phyloP scores from a whole-genome alignment of 345 rosid species.

The Capsella bursapastoris region DNA sequence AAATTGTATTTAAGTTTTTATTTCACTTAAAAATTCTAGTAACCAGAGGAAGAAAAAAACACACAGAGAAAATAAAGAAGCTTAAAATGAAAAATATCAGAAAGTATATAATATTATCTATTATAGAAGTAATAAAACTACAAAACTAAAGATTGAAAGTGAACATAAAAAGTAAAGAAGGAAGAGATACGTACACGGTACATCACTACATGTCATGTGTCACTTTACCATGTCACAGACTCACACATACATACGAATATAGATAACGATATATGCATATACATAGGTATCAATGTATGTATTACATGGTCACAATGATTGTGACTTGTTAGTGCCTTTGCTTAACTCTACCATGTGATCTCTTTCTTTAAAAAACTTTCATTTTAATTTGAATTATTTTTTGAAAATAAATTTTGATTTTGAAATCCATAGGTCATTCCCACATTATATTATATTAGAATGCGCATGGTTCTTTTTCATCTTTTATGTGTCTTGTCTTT shows the following conservation, averaged over 20 bases:
- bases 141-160: constrained; percentile 25
- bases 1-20: neutral
- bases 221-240: neutral
- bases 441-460: neutral
- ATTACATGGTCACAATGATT: constrained; percentile 24
- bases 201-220: neutral
- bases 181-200: neutral
- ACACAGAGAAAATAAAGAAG: no score
- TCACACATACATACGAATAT: neutral
- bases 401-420: no score
- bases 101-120: neutral
- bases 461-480: constrained; percentile 2
- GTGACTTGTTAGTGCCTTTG: constrained; percentile 36
- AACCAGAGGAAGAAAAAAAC: neutral
- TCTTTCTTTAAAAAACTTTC: constrained; percentile 20
- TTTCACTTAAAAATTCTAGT: neutral
- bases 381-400: neutral
- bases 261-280: neutral
- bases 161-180: constrained; percentile 20
- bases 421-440: neutral
- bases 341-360: constrained; percentile 32
- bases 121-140: neutral
- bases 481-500: neutral
- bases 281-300: constrained; percentile 19
- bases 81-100: constrained; percentile 1